Evolutionary conservation across 495 filamentous ascomycete genomes (phyloP).

Genomic region (Evernia prunastri): DNA sequence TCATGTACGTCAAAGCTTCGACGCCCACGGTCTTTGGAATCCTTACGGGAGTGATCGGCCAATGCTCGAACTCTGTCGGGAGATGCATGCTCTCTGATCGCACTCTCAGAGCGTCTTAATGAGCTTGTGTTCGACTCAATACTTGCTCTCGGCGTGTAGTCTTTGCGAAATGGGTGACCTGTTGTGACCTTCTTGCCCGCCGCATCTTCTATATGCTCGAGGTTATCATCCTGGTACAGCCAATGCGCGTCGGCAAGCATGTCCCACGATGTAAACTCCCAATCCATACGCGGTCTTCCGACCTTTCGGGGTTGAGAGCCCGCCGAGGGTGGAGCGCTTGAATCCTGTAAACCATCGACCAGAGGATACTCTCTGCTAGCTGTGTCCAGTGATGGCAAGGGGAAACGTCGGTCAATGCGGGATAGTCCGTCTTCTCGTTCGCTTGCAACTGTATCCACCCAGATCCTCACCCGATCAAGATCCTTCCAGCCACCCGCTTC

Average conservation of each 20-base stretch:
- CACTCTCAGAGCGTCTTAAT: constrained; percentile 10
- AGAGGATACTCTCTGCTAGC: constrained; percentile 22
- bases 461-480: constrained; percentile 57
- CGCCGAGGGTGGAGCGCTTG: constrained; percentile 34
- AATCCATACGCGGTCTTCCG: constrained; percentile 66
- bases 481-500: constrained; percentile 73
- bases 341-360: constrained; percentile 32
- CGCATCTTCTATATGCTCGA: constrained; percentile 65
- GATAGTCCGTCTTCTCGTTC: constrained; percentile 34
- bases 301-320: constrained; percentile 43
- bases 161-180: background rate
- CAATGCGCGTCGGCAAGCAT: constrained; percentile 80
- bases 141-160: constrained; percentile 17
- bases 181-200: constrained; percentile 58
- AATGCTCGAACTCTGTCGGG: constrained; percentile 15
- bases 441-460: constrained; percentile 63
- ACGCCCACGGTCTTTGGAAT: constrained; percentile 21
- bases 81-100: constrained; percentile 9
- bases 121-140: constrained; percentile 14
- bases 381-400: constrained; percentile 24
- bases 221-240: constrained; percentile 72
- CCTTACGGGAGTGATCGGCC: constrained; percentile 2
- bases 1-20: constrained; percentile 10
- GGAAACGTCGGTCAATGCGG: constrained; percentile 10
- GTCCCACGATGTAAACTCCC: constrained; percentile 70